Evolutionary conservation across 2,329 filamentous ascomycete genomes (phyloP), one percentile per base, ranked within the genome.

Genomic region (Apiospora saccharicola): DNA sequence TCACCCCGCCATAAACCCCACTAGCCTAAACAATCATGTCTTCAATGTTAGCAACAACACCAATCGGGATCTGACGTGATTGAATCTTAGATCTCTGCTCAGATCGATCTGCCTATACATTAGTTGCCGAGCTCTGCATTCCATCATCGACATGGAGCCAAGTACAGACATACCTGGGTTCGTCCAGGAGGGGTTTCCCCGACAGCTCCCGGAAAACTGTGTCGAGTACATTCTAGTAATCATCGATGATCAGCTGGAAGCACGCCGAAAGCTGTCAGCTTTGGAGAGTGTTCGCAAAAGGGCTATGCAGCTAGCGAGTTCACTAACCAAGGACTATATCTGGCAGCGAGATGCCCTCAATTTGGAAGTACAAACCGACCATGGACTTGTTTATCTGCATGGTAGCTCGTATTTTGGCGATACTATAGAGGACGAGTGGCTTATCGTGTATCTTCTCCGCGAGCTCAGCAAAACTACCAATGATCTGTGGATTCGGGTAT

Each of bases 401-500:
- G 96, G 96, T 26, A 86, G 87, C 70, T 96, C 94, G 0, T 93
- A 96, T 80, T 98, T 95, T 78, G 95, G 96, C 12, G 97, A 99
- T 82, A 96, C 95, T 0, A 91, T 98, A 4, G 96, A 98, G 79
- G 96, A 99, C 78, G 97, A 99, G 84, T 99, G 96, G 97, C 89
- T 98, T 7, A 92, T 98, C 73, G 95, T 98, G 26, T 98, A 95
- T 83, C 85, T 98, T 6, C 86, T 99, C 43, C 90, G 93, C 64
- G 92, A 97, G 82, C 84, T 98, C 76, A 95, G 92, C 76, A 93
- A 88, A 76, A 86, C 88, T 49, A 93, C 93, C 77, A 85, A 90
- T 5, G 87, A 92, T 73, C 86, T 95, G 10, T 99, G 96, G 95
- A 89, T 95, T 67, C 91, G 93, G 68, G 88, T 97, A 4, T 91